These are phyloP conservation scores for Yamadazyma laniorum DNA, from an alignment of 805 yeast species.

Conservation along the genomic window DNA sequence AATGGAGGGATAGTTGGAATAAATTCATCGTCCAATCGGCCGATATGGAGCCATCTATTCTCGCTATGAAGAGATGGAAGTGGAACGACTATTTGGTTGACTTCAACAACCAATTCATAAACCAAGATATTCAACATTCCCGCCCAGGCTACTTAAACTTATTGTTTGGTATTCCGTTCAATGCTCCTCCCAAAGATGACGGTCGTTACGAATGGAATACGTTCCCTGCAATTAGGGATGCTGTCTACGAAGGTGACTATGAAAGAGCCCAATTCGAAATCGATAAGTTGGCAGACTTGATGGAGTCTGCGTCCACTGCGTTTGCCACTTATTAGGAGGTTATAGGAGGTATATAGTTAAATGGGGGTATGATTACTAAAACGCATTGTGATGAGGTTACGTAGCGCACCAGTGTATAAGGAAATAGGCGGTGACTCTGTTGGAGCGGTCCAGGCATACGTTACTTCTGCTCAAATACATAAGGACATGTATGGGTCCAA, in stretches of 20 bases:
- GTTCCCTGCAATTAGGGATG: slow-evolving; percentile 78
- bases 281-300: slow-evolving; percentile 34
- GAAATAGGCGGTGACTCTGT: too few relatives aligned
- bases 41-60: slow-evolving; percentile 70
- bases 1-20: slow-evolving; percentile 66
- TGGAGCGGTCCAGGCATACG: too few relatives aligned
- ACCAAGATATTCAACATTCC: slow-evolving; percentile 38
- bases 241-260: slow-evolving; percentile 49
- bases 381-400: too few relatives aligned
- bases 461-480: too few relatives aligned
- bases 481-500: too few relatives aligned
- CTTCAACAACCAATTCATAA: slow-evolving; percentile 53
- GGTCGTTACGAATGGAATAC: slow-evolving; percentile 53
- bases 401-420: too few relatives aligned
- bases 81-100: slow-evolving; percentile 70
- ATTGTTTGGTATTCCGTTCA: slow-evolving; percentile 65
- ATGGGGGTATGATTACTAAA: too few relatives aligned
- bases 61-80: slow-evolving; percentile 71
- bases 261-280: slow-evolving; percentile 54
- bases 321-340: slow-evolving; percentile 2
- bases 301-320: slow-evolving; percentile 10
- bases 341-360: slow-evolving; percentile 4
- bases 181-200: slow-evolving; percentile 46
- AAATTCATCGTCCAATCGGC: slow-evolving; percentile 35
- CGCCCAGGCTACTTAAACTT: slow-evolving; percentile 68